phyloP scores from a whole-genome alignment of 495 filamentous ascomycete genomes.

The Pseudevernia furfuracea region DNA sequence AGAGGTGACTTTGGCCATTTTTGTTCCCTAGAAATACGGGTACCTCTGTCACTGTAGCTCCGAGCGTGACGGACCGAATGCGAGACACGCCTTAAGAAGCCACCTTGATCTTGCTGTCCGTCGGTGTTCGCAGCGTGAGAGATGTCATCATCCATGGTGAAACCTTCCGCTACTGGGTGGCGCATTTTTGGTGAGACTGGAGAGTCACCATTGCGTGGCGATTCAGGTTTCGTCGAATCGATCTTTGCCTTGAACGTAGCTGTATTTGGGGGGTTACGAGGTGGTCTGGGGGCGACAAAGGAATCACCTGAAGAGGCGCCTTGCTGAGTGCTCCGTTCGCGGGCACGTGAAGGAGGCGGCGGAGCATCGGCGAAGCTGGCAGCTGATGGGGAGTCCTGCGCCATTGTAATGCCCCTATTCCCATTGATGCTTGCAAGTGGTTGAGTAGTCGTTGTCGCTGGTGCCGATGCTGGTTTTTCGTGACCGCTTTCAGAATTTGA shows the following conservation, averaged over 20 bases:
- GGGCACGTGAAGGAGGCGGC: slow-evolving; percentile 25
- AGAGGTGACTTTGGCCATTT: slow-evolving; percentile 68
- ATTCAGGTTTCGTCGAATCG: slow-evolving; percentile 43
- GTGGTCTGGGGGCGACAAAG: slow-evolving; percentile 56
- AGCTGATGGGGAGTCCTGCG: slow-evolving; percentile 33
- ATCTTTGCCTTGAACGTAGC: slow-evolving; percentile 40
- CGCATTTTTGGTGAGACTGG: slow-evolving; percentile 53
- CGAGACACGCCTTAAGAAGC: slow-evolving; percentile 79
- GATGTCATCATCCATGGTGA: slow-evolving; percentile 88
- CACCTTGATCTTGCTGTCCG: slow-evolving; percentile 46
- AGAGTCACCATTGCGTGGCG: slow-evolving; percentile 31
- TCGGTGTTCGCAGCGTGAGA: slow-evolving; percentile 70
- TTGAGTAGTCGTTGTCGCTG: slow-evolving; percentile 21
- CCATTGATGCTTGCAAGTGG: slow-evolving; percentile 20
- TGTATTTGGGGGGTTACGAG: slow-evolving; percentile 48
- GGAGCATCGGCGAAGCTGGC: slow-evolving; percentile 20
- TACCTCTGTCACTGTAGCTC: slow-evolving; percentile 68
- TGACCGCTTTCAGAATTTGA: slow-evolving; percentile 6
- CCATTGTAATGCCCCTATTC: slow-evolving; percentile 26
- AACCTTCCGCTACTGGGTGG: slow-evolving; percentile 71
- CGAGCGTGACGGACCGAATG: slow-evolving; percentile 91
- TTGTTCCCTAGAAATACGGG: slow-evolving; percentile 39
- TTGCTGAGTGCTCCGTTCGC: slow-evolving; percentile 20
- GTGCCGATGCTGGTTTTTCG: slow-evolving; percentile 25
- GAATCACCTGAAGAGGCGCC: slow-evolving; percentile 41